Evolutionary conservation across 352 stramenopile genomes (phyloP).

Genomic region (Ophiocytium majus): DNA sequence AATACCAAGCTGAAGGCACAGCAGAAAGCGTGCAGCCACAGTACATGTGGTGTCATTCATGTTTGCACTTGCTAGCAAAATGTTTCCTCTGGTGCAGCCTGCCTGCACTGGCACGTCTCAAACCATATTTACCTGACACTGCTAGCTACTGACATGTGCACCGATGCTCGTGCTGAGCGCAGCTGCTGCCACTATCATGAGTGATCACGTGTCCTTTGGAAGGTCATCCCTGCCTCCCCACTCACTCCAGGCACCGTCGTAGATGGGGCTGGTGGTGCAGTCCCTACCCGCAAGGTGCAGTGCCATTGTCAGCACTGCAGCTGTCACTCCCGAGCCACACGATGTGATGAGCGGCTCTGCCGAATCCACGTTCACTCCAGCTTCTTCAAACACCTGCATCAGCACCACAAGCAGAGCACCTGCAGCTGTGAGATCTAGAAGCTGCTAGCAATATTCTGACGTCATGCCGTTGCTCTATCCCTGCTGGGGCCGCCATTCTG

Average conservation of each 20-base stretch:
- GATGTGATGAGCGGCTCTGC: constrained; percentile 46
- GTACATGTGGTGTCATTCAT: too few relatives aligned
- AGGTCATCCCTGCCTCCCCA: constrained; percentile 58
- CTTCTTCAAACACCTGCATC: constrained; percentile 46
- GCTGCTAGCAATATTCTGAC: background rate
- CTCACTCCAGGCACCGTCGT: constrained; percentile 82
- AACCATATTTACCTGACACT: too few relatives aligned
- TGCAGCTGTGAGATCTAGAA: too few relatives aligned
- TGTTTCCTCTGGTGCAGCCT: too few relatives aligned
- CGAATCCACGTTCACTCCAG: constrained; percentile 40
- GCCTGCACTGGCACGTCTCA: too few relatives aligned
- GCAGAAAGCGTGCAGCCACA: too few relatives aligned
- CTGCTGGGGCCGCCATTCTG: background rate
- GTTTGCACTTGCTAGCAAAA: too few relatives aligned
- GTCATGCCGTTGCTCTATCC: background rate
- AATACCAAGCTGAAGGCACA: too few relatives aligned
- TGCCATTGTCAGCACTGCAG: constrained; percentile 65
- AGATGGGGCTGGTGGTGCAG: constrained; percentile 62
- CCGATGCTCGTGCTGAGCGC: too few relatives aligned
- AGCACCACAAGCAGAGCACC: background rate
- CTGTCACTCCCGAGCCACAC: constrained; percentile 61
- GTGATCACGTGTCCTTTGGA: constrained; percentile 27
- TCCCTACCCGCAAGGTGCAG: constrained; percentile 54
- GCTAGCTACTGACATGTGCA: too few relatives aligned
- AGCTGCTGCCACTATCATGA: too few relatives aligned